Evolutionary conservation across 768 basidiomycete species (phyloP).

Genomic region (Russula brevipes): DNA sequence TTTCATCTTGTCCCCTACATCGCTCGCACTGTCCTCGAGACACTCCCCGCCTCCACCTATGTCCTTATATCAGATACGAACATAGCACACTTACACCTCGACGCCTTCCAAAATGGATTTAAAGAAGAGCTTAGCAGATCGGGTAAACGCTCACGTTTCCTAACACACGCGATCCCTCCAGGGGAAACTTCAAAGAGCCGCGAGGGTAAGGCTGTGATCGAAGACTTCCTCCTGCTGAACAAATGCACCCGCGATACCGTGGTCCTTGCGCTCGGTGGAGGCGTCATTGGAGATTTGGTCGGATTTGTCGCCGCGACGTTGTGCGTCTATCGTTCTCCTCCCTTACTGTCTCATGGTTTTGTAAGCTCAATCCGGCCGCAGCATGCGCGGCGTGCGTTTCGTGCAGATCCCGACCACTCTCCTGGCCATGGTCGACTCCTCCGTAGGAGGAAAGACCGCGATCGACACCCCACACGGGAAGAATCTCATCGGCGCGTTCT

Average conservation of each 20-base stretch:
- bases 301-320: conserved; percentile 97
- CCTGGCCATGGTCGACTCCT: conserved; percentile 97
- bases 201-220: conserved; percentile 86
- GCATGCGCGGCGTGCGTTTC: conserved; percentile 96
- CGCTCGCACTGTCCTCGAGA: conserved; percentile 60
- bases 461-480: conserved; percentile 98
- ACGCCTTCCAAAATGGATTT: conserved; percentile 64
- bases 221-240: conserved; percentile 85
- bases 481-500: conserved; percentile 97
- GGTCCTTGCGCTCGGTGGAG: conserved; percentile 89
- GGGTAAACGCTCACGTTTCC: conserved; percentile 49
- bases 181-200: conserved; percentile 93
- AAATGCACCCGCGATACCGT: conserved; percentile 92
- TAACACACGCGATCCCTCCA: conserved; percentile 75
- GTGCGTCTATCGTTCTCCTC: conserved; percentile 44
- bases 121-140: conserved; percentile 34
- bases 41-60: conserved; percentile 78
- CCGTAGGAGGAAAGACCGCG: conserved; percentile 98
- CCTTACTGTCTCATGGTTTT: background rate
- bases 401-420: conserved; percentile 96
- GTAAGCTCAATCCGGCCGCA: conserved; percentile 30
- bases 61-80: conserved; percentile 90
- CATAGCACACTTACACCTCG: conserved; percentile 76
- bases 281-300: conserved; percentile 94
- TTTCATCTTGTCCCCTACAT: conserved; percentile 60